Conservation (phyloP, 177 flowering plant genomes). For the Vitis hybrid region DNA sequence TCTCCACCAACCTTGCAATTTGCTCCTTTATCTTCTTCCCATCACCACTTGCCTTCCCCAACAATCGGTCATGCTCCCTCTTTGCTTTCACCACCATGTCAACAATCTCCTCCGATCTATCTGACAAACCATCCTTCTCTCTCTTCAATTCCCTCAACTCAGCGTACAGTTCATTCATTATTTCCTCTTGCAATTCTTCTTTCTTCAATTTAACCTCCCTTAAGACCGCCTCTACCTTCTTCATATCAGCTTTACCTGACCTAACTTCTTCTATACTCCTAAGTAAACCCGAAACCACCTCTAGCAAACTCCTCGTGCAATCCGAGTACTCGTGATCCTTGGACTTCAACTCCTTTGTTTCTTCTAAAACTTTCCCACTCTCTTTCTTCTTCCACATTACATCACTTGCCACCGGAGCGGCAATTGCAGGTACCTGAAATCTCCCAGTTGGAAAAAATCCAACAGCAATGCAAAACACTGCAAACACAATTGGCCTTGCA, state of each 20-base stretch:
- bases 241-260: conserved; percentile 31
- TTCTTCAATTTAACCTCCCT: conserved; percentile 50
- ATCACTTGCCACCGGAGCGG: conserved; percentile 32
- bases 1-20: conserved; percentile 39
- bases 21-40: conserved; percentile 32
- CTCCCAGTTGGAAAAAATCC: conserved; percentile 41
- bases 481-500: conserved; percentile 32
- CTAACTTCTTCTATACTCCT: conserved; percentile 54
- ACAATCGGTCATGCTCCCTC: conserved; percentile 37
- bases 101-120: conserved; percentile 26
- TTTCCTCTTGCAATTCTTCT: conserved; percentile 44
- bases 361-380: conserved; percentile 11
- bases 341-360: conserved; percentile 2
- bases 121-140: conserved; percentile 35
- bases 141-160: conserved; percentile 45
- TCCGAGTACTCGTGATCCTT: conserved; percentile 53
- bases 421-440: conserved; percentile 40
- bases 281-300: conserved; percentile 50
- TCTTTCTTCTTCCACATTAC: conserved; percentile 18
- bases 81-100: conserved; percentile 18
- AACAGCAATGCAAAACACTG: conserved; percentile 45
- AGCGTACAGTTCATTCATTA: conserved; percentile 42
- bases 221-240: conserved; percentile 45
- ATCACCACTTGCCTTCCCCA: conserved; percentile 25
- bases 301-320: conserved; percentile 53